Evolutionary conservation across 345 rosid species (phyloP).

Genomic region (Abelmoschus esculentus): DNA sequence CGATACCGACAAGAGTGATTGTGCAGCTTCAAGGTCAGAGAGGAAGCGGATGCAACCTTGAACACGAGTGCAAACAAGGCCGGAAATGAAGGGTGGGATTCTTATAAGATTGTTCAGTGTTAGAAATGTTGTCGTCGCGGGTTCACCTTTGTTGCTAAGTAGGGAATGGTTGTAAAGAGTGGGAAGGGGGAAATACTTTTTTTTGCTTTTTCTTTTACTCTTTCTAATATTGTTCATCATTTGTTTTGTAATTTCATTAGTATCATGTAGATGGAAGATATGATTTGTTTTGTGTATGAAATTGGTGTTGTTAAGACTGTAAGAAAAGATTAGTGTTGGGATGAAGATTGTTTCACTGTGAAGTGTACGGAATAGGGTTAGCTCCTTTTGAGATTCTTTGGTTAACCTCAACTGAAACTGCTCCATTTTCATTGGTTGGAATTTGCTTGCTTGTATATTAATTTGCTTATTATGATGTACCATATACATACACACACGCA

Average conservation of each 20-base stretch:
- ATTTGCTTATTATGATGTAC: not conserved
- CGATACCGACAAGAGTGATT: constrained; percentile 60
- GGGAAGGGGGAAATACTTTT: constrained; percentile 11
- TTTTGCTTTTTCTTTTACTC: not conserved
- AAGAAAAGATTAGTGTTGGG: not conserved
- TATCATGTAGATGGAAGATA: constrained; percentile 25
- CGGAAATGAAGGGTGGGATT: not conserved
- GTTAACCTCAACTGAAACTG: not conserved
- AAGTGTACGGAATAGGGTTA: not conserved
- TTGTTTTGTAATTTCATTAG: not conserved
- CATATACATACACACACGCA: not conserved
- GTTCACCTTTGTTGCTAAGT: constrained; percentile 25
- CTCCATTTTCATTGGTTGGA: not conserved
- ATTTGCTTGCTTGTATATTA: not conserved
- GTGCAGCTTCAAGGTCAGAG: constrained; percentile 58
- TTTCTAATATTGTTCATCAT: not conserved
- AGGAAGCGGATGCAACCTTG: constrained; percentile 31
- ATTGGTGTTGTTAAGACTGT: not conserved
- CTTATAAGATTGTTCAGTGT: constrained; percentile 5
- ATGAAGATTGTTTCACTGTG: not conserved
- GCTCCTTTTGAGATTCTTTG: not conserved
- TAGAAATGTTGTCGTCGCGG: constrained; percentile 12
- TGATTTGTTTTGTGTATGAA: constrained; percentile 28
- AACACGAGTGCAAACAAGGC: not conserved
- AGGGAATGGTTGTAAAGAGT: constrained; percentile 20